A percentile compares a stretch with the other conserved stretches of the same genome.
phyloP scores from a whole-genome alignment of 2,329 filamentous ascomycete genomes.

The Pseudogymnoascus sp. region DNA sequence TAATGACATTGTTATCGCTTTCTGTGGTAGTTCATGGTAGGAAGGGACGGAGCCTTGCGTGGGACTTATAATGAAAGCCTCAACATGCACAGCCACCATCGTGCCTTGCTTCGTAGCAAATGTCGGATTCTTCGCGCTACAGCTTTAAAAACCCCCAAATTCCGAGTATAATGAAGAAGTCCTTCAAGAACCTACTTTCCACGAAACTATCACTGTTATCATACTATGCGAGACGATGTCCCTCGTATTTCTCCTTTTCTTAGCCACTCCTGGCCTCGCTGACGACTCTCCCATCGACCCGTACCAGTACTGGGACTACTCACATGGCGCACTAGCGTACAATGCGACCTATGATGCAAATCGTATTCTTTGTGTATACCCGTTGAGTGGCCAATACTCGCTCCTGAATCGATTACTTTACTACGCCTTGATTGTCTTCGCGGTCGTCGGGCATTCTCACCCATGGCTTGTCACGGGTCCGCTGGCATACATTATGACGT shows the following conservation, averaged over 20 bases:
- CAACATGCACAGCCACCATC: neutral
- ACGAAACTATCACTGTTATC: neutral
- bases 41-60: neutral
- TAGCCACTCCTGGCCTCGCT: neutral
- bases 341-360: neutral
- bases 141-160: neutral
- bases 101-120: neutral
- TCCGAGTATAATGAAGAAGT: neutral
- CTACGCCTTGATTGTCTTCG: neutral
- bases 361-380: neutral
- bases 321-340: neutral
- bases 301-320: neutral
- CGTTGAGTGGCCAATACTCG: neutral
- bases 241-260: neutral
- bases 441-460: neutral
- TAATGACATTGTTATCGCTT: neutral
- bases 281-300: neutral
- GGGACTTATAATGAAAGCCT: neutral
- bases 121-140: neutral
- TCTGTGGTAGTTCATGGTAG: neutral
- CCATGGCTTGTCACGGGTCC: neutral
- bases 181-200: neutral
- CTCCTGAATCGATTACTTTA: neutral
- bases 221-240: neutral
- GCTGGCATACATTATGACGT: neutral